Percentiles rank a stretch among this genome's conserved stretches.
These are phyloP conservation scores for Nannochloropsis salina DNA, from an alignment of 108 stramenopile species.

Conservation along the genomic window DNA sequence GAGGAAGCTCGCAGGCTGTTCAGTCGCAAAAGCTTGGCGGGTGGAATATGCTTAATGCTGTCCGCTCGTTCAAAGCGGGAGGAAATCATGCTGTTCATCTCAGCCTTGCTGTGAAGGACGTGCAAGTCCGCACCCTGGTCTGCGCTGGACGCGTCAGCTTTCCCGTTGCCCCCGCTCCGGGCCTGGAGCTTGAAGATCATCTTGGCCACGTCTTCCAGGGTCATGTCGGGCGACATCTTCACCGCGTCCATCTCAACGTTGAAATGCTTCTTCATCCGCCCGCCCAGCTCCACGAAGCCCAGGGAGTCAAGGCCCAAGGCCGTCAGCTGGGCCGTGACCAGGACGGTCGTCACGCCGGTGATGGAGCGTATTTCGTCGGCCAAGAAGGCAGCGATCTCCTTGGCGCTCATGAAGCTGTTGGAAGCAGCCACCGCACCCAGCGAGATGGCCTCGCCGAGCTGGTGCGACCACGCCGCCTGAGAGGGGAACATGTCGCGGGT, in stretches of 20 bases:
- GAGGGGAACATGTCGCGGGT: slow-evolving; percentile 8
- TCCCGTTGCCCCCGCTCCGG: background rate
- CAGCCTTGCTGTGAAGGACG: slow-evolving; percentile 6
- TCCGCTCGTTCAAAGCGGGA: background rate
- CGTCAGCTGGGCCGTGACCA: background rate
- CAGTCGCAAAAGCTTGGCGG: background rate
- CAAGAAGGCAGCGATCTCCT: background rate
- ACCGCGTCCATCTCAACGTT: background rate
- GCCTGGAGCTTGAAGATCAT: slow-evolving; percentile 6
- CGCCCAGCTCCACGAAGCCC: slow-evolving; percentile 8
- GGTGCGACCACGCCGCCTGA: slow-evolving; percentile 3
- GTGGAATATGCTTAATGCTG: background rate
- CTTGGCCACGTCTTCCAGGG: slow-evolving; percentile 1
- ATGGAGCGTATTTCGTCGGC: background rate
- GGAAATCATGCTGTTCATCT: slow-evolving; percentile 20
- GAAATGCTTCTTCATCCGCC: background rate
- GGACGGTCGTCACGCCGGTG: background rate
- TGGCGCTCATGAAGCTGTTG: slow-evolving; percentile 6
- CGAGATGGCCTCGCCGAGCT: background rate
- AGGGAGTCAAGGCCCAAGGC: background rate
- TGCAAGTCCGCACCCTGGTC: background rate
- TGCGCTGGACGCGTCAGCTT: background rate
- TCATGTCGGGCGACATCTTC: slow-evolving; percentile 13
- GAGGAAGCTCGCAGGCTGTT: background rate
- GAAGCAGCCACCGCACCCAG: background rate